Conservation (phyloP, 345 rosid species). For the Xanthoceras sorbifolium region DNA sequence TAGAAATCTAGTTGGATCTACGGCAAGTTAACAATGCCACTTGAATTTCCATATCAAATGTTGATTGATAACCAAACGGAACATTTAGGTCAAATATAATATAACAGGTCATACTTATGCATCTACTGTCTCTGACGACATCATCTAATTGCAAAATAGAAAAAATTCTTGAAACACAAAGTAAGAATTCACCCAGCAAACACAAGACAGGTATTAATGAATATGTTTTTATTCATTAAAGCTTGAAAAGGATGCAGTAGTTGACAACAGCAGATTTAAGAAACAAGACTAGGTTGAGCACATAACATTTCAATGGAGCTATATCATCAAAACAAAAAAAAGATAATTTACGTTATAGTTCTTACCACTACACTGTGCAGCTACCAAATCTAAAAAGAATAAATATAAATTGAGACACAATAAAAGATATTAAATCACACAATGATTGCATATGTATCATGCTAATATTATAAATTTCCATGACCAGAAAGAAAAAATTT, state of each 20-base stretch:
- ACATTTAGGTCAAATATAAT: background rate
- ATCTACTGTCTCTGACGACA: background rate
- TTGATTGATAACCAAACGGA: background rate
- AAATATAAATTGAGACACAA: no score
- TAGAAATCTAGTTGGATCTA: background rate
- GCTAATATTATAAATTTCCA: slow-evolving; percentile 3
- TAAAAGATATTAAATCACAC: slow-evolving; percentile 5
- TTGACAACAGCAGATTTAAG: background rate
- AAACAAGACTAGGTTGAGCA: background rate
- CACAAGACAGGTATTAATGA: background rate
- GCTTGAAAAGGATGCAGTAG: background rate
- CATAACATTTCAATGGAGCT: background rate
- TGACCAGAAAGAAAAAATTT: slow-evolving; percentile 15
- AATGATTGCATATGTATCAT: background rate
- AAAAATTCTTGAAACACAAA: background rate
- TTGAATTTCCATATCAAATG: background rate
- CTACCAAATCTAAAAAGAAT: no score
- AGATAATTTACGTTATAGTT: background rate
- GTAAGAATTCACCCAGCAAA: background rate
- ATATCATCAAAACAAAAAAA: background rate
- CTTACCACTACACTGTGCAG: background rate
- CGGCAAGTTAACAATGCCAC: background rate
- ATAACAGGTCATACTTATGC: background rate
- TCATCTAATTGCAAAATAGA: background rate
- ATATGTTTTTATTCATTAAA: background rate